Conservation (phyloP, 2,329 filamentous ascomycete species). For the Lithohypha guttulata region DNA sequence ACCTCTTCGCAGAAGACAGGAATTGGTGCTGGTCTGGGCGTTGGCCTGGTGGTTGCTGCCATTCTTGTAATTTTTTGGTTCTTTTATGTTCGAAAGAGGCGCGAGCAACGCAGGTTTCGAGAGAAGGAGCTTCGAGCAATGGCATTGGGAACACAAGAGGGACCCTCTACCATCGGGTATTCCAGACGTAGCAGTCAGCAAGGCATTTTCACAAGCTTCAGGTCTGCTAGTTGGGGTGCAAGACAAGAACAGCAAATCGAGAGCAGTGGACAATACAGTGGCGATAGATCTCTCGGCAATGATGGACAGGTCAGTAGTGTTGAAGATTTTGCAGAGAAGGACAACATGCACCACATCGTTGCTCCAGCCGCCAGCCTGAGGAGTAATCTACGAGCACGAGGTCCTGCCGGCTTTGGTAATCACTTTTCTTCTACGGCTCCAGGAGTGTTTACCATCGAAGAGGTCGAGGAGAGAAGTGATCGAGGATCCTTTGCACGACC, state of each 20-base stretch:
- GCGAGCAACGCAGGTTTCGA: constrained; percentile 31
- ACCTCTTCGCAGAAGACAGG: constrained; percentile 41
- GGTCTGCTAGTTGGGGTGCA: constrained; percentile 19
- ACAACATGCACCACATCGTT: constrained; percentile 27
- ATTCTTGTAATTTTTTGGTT: constrained; percentile 38
- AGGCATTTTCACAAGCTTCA: constrained; percentile 9
- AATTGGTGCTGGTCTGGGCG: constrained; percentile 53
- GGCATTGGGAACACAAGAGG: constrained; percentile 40
- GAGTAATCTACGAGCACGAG: constrained; percentile 32
- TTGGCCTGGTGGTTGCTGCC: constrained; percentile 48
- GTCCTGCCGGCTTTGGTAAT: constrained; percentile 15
- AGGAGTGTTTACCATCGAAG: constrained; percentile 20
- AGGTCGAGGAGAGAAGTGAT: constrained; percentile 20
- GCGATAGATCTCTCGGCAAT: neutral
- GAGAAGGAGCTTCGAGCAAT: constrained; percentile 46
- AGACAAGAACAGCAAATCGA: constrained; percentile 19
- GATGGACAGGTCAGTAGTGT: constrained; percentile 3
- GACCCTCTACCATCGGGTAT: constrained; percentile 28
- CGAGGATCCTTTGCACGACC: constrained; percentile 13
- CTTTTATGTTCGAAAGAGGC: constrained; percentile 41
- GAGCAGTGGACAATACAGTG: constrained; percentile 8
- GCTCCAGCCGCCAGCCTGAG: constrained; percentile 31
- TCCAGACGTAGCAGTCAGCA: constrained; percentile 19
- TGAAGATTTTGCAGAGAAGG: constrained; percentile 13
- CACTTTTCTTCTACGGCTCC: constrained; percentile 12